Base-by-base conservation (phyloP, 2,329 filamentous ascomycete species). In the Diaporthe sp. region DNA sequence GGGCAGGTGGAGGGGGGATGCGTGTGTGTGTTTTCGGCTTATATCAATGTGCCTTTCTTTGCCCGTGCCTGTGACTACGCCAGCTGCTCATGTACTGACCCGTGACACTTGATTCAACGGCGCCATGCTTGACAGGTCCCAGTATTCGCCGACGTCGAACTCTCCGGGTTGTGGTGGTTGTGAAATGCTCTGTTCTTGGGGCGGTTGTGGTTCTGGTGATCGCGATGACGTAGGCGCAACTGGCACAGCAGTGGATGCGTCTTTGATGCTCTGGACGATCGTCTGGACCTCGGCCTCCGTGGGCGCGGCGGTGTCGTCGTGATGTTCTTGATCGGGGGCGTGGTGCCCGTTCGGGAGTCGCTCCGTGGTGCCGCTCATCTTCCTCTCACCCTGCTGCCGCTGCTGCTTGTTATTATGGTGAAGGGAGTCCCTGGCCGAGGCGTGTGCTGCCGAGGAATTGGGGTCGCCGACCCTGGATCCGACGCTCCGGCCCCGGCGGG, bases 91-190 rank as follows among this genome's bases (percentile, higher is more conserved):
- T 49, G 72, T 80, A 89, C 89, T 85, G 79, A 91, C 90, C 81
- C 86, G 84, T 78, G 90, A 91, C 74, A 86, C 84, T 78, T 88
- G 82, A 79, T 87, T 92, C 72, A 91, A 83, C 75, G 88, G 86
- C 75, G 89, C 87, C 90, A 92, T 92, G 78, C 87, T 88, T 76
- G 86, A 83, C 60, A 87, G 85, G 85, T 91, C 88, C 85, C 90
- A 92, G 82, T 91, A 91, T 57, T 89, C 88, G 57, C 84, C 85
- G 77, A 85, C 81, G 70, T 83, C 79, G 74, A 81, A 73, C 72
- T 77, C 68, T 60, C 5, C 49, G 61, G 67, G 68, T 70, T 34
- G 39, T 73, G 60, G 57, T 53, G 63, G 53, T 72, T 68, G 28
- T 67, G 70, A 34, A n/a, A 57, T 47, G 51, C 37, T 63, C 60